Conservation (phyloP, 306 rosid species). For the Amphicarpaea edgeworthii region DNA sequence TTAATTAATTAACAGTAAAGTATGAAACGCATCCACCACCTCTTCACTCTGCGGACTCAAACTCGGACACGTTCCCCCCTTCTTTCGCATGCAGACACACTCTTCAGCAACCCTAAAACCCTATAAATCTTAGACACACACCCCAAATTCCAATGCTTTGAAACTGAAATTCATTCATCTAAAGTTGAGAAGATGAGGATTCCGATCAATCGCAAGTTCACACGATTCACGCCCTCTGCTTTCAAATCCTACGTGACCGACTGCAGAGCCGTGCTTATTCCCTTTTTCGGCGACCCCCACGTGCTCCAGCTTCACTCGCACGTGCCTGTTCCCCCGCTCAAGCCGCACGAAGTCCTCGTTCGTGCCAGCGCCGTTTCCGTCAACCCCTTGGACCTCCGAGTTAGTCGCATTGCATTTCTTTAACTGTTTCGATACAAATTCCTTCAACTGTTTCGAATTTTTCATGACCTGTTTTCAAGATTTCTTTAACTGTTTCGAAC, state of each 20-base stretch:
- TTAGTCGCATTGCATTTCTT: background rate
- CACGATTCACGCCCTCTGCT: constrained; percentile 36
- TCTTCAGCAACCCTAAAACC: background rate
- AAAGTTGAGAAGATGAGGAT: constrained; percentile 39
- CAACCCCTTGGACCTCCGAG: constrained; percentile 87
- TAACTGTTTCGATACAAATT: background rate
- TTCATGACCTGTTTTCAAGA: background rate
- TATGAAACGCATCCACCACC: constrained; percentile 17
- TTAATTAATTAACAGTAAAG: background rate
- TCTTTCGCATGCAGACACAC: constrained; percentile 22
- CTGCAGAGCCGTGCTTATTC: constrained; percentile 79
- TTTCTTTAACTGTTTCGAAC: background rate
- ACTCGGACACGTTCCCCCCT: constrained; percentile 66
- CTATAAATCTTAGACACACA: too few species aligned
- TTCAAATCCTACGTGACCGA: constrained; percentile 51
- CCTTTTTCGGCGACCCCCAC: constrained; percentile 84
- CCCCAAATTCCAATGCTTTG: too few species aligned
- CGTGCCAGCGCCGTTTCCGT: constrained; percentile 81
- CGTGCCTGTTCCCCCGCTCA: constrained; percentile 68
- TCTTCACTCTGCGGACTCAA: constrained; percentile 50
- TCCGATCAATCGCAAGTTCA: constrained; percentile 24
- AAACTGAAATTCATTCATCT: background rate
- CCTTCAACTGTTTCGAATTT: background rate
- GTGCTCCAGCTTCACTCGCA: constrained; percentile 61
- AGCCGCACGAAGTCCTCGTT: constrained; percentile 59